Evolutionary conservation across 2,329 filamentous ascomycete species (phyloP).

Genomic region (Tolypocladium ovalisporum): DNA sequence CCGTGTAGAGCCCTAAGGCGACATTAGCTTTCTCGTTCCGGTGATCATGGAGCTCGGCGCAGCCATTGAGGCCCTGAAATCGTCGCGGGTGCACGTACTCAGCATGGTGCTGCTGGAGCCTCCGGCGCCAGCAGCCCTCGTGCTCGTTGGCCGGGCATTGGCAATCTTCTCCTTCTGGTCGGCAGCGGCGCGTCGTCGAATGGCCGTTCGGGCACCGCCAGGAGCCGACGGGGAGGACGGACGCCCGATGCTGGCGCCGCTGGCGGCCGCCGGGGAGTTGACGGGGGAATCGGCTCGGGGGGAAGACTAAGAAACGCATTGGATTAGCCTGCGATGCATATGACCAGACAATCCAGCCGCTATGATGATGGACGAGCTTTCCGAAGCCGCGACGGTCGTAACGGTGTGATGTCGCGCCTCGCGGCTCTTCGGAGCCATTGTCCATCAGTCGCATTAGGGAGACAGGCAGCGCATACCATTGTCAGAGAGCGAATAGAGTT

Average conservation of each 20-base stretch:
- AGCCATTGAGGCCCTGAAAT: neutral
- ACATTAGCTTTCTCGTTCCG: slow-evolving; percentile 13
- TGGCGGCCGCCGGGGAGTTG: slow-evolving; percentile 44
- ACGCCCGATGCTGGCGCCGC: slow-evolving; percentile 62
- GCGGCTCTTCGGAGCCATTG: neutral
- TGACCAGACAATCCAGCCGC: too few species aligned
- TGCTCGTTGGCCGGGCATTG: slow-evolving; percentile 86
- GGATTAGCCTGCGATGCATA: neutral
- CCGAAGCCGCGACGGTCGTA: neutral
- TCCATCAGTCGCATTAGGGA: neutral
- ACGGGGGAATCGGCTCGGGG: slow-evolving; percentile 50
- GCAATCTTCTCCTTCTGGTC: slow-evolving; percentile 96
- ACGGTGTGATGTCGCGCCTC: neutral
- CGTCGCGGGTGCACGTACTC: slow-evolving; percentile 47
- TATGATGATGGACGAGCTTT: neutral
- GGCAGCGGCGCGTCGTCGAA: slow-evolving; percentile 87
- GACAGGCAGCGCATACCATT: slow-evolving; percentile 18
- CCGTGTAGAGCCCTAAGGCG: slow-evolving; percentile 75
- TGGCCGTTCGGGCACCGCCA: slow-evolving; percentile 87
- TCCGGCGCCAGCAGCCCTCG: slow-evolving; percentile 83
- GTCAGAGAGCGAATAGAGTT: slow-evolving; percentile 8
- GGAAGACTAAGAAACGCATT: slow-evolving; percentile 34
- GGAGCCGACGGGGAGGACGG: slow-evolving; percentile 81
- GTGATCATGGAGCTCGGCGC: neutral
- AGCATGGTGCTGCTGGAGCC: slow-evolving; percentile 98